Evolutionary conservation across 1,284 basidiomycete species (phyloP).

Genomic region (Apiotrichum gracile): DNA sequence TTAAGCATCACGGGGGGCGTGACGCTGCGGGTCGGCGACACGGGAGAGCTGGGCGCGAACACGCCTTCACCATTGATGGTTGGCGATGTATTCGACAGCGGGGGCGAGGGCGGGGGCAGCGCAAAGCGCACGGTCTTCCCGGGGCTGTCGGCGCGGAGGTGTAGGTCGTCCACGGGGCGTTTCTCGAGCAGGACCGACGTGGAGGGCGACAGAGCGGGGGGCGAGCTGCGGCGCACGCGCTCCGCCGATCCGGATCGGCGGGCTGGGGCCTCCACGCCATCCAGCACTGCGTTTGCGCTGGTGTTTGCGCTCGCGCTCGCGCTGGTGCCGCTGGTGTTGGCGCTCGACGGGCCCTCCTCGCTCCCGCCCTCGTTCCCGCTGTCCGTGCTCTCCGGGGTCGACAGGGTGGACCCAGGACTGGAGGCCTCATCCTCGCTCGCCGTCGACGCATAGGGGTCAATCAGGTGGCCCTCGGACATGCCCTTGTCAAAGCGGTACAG

Average conservation of each 20-base stretch:
- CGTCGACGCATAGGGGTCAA: not conserved
- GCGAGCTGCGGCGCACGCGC: not conserved
- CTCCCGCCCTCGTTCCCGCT: not conserved
- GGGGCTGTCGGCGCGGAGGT: not conserved
- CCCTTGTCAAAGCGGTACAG: conserved; percentile 4
- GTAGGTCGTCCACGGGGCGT: not conserved
- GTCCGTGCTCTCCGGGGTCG: not conserved
- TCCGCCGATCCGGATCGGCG: not conserved
- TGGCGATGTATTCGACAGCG: not conserved
- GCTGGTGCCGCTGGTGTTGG: not conserved
- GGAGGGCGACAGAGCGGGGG: not conserved
- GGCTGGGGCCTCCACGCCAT: no score
- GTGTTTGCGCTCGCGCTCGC: no score
- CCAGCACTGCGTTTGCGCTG: no score
- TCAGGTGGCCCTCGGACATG: not conserved
- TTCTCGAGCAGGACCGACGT: not conserved
- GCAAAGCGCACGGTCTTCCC: conserved; percentile 1
- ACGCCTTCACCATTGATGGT: not conserved
- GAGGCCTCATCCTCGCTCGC: not conserved
- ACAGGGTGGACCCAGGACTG: not conserved
- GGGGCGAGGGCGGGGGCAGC: not conserved
- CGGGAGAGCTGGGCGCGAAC: not conserved
- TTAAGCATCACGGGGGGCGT: no score
- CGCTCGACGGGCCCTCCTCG: not conserved
- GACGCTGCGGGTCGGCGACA: not conserved